phyloP scores from a whole-genome alignment of 345 rosid genomes.

The Lumnitzera racemosa region DNA sequence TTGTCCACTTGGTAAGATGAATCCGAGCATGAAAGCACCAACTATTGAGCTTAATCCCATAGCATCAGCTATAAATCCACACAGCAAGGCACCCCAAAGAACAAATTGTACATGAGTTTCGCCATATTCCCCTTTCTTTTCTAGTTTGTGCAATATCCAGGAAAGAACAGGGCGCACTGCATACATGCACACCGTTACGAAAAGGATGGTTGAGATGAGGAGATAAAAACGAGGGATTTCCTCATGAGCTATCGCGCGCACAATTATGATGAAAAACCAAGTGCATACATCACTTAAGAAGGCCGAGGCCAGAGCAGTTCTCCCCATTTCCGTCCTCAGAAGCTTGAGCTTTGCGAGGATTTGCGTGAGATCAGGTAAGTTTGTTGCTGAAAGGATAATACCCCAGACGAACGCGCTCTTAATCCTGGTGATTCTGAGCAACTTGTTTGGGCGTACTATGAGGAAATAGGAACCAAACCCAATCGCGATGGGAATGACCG shows the following conservation, averaged over 20 bases:
- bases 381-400: conserved; percentile 40
- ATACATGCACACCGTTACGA: conserved; percentile 23
- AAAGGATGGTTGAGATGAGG: conserved; percentile 15
- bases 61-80: conserved; percentile 36
- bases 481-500: conserved; percentile 21
- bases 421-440: conserved; percentile 15
- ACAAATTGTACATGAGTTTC: conserved; percentile 38
- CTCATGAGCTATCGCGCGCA: conserved; percentile 10
- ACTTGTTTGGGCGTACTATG: background rate
- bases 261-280: conserved; percentile 36
- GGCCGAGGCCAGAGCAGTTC: conserved; percentile 40
- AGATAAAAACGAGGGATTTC: conserved; percentile 1
- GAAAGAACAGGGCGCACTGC: conserved; percentile 32
- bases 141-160: conserved; percentile 23
- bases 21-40: conserved; percentile 68
- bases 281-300: conserved; percentile 35
- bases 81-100: conserved; percentile 34
- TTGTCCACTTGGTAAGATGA: conserved; percentile 40
- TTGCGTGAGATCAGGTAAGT: conserved; percentile 49
- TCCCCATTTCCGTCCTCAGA: conserved; percentile 50
- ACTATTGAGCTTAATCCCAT: conserved; percentile 43
- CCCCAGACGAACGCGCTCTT: conserved; percentile 32
- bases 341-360: conserved; percentile 59
- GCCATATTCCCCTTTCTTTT: conserved; percentile 18
- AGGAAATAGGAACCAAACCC: conserved; percentile 28